A percentile compares a stretch with the other conserved stretches of the same genome.
These are phyloP conservation scores for Saccharomycopsis oosterbeekiorum DNA, from an alignment of 805 yeast genomes.

Conservation along the genomic window DNA sequence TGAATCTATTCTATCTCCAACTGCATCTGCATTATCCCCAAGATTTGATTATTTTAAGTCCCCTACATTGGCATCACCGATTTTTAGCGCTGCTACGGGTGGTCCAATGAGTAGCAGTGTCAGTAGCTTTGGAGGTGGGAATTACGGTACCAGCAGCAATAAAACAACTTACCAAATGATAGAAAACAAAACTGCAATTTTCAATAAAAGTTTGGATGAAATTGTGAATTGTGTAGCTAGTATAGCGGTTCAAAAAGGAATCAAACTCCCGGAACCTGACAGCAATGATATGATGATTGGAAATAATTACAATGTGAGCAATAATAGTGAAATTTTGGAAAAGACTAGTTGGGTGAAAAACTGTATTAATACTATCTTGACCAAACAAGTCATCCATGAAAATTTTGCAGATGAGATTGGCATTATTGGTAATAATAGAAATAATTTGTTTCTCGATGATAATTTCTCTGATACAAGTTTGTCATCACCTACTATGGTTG, in stretches of 20 bases:
- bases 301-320: not conserved
- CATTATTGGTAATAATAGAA: not conserved
- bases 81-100: not conserved
- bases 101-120: not conserved
- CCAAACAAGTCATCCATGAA: not conserved
- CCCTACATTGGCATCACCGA: not conserved
- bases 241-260: constrained; percentile 15
- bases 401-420: not conserved
- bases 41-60: not conserved
- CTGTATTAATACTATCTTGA: constrained; percentile 13
- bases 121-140: not conserved
- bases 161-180: constrained; percentile 9
- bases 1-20: constrained; percentile 1
- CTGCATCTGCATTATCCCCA: not conserved
- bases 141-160: not conserved
- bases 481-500: constrained; percentile 2
- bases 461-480: constrained; percentile 12
- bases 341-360: constrained; percentile 17
- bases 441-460: not conserved
- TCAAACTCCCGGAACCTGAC: constrained; percentile 14
- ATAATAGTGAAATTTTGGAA: constrained; percentile 6
- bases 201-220: constrained; percentile 17
- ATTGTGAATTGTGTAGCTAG: constrained; percentile 16
- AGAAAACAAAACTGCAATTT: constrained; percentile 15
- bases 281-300: constrained; percentile 10